Conservation (phyloP, 371 early-diverging fungal genomes). For the Apophysomyces variabilis region DNA sequence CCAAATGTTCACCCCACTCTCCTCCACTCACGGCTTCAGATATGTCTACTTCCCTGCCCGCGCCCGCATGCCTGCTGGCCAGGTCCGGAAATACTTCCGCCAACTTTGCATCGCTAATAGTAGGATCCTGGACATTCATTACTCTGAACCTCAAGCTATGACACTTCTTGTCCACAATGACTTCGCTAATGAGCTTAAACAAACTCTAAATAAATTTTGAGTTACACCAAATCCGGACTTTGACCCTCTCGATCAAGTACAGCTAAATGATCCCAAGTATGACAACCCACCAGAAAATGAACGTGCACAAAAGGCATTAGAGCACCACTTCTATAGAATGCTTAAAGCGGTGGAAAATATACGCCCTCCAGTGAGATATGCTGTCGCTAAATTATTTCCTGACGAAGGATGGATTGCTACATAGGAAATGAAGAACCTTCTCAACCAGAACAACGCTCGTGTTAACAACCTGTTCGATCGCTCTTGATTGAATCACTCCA, state of each 20-base stretch:
- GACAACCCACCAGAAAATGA: not conserved
- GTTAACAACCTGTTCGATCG: no score
- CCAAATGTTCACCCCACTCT: slow-evolving; percentile 12
- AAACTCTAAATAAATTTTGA: no score
- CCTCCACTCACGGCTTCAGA: slow-evolving; percentile 16
- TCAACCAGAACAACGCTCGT: no score
- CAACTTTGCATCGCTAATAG: slow-evolving; percentile 8
- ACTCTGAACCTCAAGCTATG: slow-evolving; percentile 11
- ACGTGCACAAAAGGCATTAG: no score
- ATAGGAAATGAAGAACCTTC: no score
- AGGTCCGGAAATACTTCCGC: not conserved
- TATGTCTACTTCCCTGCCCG: slow-evolving; percentile 16
- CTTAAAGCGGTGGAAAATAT: not conserved
- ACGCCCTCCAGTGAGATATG: not conserved
- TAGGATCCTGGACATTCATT: slow-evolving; percentile 19
- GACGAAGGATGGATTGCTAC: no score
- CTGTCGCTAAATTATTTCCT: not conserved
- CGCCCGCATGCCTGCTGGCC: not conserved
- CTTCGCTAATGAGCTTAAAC: not conserved
- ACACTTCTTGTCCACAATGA: slow-evolving; percentile 18
- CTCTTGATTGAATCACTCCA: no score
- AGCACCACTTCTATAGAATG: not conserved
- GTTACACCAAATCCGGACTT: no score
- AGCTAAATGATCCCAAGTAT: not conserved
- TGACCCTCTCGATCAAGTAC: not conserved